Base-by-base conservation (phyloP, 192 early-diverging fungal species). In the Gonapodya sp. region DNA sequence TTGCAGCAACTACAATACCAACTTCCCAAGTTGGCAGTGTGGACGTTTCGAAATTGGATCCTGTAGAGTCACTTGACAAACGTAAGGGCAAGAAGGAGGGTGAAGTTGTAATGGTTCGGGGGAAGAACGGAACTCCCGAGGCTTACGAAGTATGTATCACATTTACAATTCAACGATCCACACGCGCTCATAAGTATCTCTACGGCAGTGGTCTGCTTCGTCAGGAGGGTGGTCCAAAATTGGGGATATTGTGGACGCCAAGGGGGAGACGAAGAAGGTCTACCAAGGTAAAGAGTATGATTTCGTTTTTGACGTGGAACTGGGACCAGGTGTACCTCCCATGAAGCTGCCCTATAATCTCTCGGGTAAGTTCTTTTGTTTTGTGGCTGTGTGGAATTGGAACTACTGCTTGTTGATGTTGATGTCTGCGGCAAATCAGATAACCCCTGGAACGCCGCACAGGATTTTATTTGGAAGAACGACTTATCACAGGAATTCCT, bases 281-380 rank as follows among this genome's bases (percentile, higher is more conserved):
- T 95, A 92, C 83, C 87, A 91, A 1, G 96, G 97, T 35, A 87
- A 89, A 72, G 96, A 98, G 81, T 99, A 99, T 84, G 98, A 99
- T 86, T 96, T 94, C 84, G 94, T 99, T 35, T 99, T 99, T 88
- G 96, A 97, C 83, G 94, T 99, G 31, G 97, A 98, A 82, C 91
- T 98, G 36, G 92, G 92, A 35, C 94, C 93, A 35, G 94, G 93
- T 2, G 86, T 83, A 0, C 93, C 93, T 34, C 89, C 92, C 18
- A 85, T 98, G 1, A 97, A 98, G 83, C 88, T 99, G 16, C 98
- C 97, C 34, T 99, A 93, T 85, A 98, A 99, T 85, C 87, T 88
- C 0, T 87, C 91, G 0, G 89, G 93, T 94, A 80, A 31, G 80
- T 78, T 36, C n/a, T 0, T n/a, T 36, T 1, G 18, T 36, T 73